Evolutionary conservation across 2,329 filamentous ascomycete genomes (phyloP), one percentile per base, ranked within the genome.

Genomic region (Trichophyton equinum): DNA sequence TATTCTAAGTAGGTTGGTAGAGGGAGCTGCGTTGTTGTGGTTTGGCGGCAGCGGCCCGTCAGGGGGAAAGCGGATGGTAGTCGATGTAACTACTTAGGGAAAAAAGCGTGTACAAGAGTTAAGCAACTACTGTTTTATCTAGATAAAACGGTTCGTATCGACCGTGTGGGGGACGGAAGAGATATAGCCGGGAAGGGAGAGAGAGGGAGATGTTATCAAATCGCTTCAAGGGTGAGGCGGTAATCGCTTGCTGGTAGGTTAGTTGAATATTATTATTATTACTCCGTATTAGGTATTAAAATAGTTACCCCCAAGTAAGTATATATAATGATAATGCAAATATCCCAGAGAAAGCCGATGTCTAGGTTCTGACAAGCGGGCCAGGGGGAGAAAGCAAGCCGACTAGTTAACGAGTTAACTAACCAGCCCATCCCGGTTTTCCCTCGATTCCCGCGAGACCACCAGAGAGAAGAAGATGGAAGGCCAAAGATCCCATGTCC

Each of bases 61-160:
- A 30, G 60, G 42, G 47, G 59, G 58, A 57, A 30, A 57, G 38
- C 7, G 58, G 57, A 57, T 57, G 40, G 25, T 25, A 40, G 13
- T 30, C 22, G 22, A 22, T 22, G 22, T 30, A 30, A 8, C 6
- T 30, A 38, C 18, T 18, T 18, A 18, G 18, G 18, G 33, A 9
- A 9, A 13, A 38, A 38, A 13, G 33, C 6, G 11, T 3, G 33
- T 4, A 38, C 33, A 13, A 13, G 33, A 36, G 33, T 36, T 36
- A 13, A 13, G 33, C 11, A 36, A 3, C 33, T n/a, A 2, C 8
- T 22, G 30, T 40, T 46, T 22, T 60, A 40, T 27, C 15, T 7
- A 13, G 20, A 15, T 51, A 51, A 22, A 51, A 22, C 30, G 11
- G 46, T 51, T 51, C 46, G 46, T 51, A 51, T 51, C 44, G 44